phyloP scores from a whole-genome alignment of 2,329 filamentous ascomycete genomes.

The Fusarium odoratissimum region DNA sequence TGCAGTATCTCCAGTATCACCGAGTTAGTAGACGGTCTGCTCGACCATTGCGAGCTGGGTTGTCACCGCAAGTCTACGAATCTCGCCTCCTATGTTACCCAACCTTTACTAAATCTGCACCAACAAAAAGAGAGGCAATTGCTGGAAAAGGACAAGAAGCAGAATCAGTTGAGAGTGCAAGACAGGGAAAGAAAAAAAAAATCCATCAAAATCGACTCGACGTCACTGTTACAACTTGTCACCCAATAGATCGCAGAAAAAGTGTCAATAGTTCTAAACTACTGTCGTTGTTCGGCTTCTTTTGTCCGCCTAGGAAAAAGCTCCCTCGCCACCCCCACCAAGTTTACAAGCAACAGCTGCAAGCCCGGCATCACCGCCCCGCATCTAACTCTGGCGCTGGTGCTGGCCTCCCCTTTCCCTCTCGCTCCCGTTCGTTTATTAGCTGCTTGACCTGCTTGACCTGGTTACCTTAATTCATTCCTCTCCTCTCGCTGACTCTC shows the following conservation, averaged over 20 bases:
- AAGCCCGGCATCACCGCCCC: slow-evolving; percentile 39
- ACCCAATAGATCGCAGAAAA: slow-evolving; percentile 14
- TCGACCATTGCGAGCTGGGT: slow-evolving; percentile 10
- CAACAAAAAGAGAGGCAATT: slow-evolving; percentile 10
- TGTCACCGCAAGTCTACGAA: slow-evolving; percentile 23
- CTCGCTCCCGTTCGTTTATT: slow-evolving; percentile 7
- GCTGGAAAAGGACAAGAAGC: not conserved
- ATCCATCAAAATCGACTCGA: not conserved
- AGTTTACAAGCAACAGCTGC: slow-evolving; percentile 18
- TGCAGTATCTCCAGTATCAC: slow-evolving; percentile 15
- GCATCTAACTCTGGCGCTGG: slow-evolving; percentile 21
- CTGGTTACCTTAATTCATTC: slow-evolving; percentile 36
- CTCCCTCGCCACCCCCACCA: slow-evolving; percentile 42
- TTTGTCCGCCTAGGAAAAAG: slow-evolving; percentile 13
- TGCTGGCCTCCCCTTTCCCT: slow-evolving; percentile 30
- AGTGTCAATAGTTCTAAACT: not conserved
- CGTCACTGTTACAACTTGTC: slow-evolving; percentile 29
- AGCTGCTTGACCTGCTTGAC: slow-evolving; percentile 8
- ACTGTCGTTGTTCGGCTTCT: slow-evolving; percentile 10
- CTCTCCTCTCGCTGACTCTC: slow-evolving; percentile 23
- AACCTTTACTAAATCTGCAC: slow-evolving; percentile 1
- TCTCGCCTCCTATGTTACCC: slow-evolving; percentile 1
- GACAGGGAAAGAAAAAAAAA: not conserved
- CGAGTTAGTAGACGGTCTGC: slow-evolving; percentile 1
- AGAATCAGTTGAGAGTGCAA: slow-evolving; percentile 1